Percentiles rank a stretch among this genome's conserved stretches.
phyloP scores from a whole-genome alignment of 768 basidiomycete species.

The Suillus weaverae region DNA sequence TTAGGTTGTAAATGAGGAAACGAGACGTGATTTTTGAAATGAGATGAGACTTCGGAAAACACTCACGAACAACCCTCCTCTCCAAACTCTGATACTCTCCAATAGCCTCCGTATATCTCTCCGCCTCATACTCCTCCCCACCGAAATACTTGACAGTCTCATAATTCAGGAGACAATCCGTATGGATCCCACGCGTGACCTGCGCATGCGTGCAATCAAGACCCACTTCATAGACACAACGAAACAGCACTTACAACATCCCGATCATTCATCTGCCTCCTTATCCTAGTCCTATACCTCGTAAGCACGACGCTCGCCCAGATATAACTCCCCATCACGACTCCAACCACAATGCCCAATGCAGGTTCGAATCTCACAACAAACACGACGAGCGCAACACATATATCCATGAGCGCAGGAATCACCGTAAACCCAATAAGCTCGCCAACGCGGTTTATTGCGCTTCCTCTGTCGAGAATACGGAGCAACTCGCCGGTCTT shows the following conservation, averaged over 20 bases:
- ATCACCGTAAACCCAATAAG: slow-evolving; percentile 80
- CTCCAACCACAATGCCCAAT: slow-evolving; percentile 63
- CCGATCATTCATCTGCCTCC: slow-evolving; percentile 78
- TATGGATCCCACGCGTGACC: slow-evolving; percentile 80
- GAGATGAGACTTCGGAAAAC: neutral
- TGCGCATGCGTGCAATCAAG: slow-evolving; percentile 19
- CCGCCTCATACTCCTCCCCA: slow-evolving; percentile 79
- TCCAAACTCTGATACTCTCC: slow-evolving; percentile 72
- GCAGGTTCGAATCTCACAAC: slow-evolving; percentile 62
- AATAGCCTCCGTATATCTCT: slow-evolving; percentile 71
- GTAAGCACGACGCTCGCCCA: slow-evolving; percentile 58
- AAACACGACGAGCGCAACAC: slow-evolving; percentile 70
- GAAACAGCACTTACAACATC: slow-evolving; percentile 47
- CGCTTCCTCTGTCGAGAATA: slow-evolving; percentile 80
- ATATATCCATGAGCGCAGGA: slow-evolving; percentile 81
- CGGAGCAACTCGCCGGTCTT: slow-evolving; percentile 66
- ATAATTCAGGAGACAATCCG: slow-evolving; percentile 78
- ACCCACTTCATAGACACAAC: neutral
- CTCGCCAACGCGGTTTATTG: slow-evolving; percentile 83
- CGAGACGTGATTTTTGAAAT: neutral
- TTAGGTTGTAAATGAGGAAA: neutral
- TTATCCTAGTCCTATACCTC: slow-evolving; percentile 69
- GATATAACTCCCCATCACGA: slow-evolving; percentile 69
- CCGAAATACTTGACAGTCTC: slow-evolving; percentile 89
- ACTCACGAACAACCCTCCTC: slow-evolving; percentile 70